Base-by-base conservation (phyloP, 768 basidiomycete genomes). In the Rhodotorula diobovata region DNA sequence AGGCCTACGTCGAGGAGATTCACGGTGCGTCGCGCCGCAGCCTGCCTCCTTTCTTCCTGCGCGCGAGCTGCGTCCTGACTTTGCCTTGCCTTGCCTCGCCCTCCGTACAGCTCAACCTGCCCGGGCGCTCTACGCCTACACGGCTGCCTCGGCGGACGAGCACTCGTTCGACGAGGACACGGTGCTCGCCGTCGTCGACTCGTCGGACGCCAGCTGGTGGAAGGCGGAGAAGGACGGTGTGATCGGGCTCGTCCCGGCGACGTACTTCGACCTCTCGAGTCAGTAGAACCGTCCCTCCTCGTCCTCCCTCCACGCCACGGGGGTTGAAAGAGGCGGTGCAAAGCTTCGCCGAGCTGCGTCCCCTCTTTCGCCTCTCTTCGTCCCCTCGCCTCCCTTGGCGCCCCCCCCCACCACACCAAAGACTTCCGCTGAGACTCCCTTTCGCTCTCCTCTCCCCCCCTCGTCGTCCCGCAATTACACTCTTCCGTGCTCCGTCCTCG, bases 181-280 rank as follows among this genome's bases (percentile, higher is more conserved):
- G 67, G 79, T 81, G 45, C 81, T 97, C 50, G 83, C 83, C 15
- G 87, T 99, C 72, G 85, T 97, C 67, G 96, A 99, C 78, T 85
- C 81, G 58, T 85, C 85, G 64, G 96, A 97, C 75, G 84, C 83
- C 63, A 90, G 91, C 77, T 98, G 96, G 96, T 98, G 91, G 91
- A 97, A 94, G 83, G 89, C 89, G 50, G 94, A 97, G 82, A 85
- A 86, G 77, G 87, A 85, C 59, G 95, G 95, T 32, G 81, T 88
- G 71, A 87, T 96, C 63, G 90, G 89, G 82, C 87, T 93, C 78
- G 93, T 93, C 9, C 96, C 96, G 63, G 92, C 93, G 35, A 87
- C 88, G 30, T 98, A 98, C 80, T 80, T 99, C 79, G 90, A 95
- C 81, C 80, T 88, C 76, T 43, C 41, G 41, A 91, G 95, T 95